Evolutionary conservation across 495 filamentous ascomycete genomes (phyloP), one percentile per base, ranked within the genome.

Genomic region (Penicillium angulare): DNA sequence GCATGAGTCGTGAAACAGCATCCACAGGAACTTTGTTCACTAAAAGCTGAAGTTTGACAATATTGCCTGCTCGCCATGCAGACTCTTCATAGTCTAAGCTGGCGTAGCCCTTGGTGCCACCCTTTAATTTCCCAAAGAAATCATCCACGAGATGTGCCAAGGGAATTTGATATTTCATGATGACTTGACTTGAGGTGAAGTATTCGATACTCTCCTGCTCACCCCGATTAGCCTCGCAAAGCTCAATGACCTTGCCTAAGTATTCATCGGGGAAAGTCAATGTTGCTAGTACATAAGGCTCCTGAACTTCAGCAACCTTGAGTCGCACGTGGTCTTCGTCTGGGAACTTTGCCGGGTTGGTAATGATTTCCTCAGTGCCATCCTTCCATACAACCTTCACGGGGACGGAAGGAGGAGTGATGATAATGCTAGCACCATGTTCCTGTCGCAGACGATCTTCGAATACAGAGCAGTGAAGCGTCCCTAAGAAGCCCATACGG

Each of bases 111-210:
- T 87, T 87, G 13, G 91, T 96, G 2, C 85, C 81, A 20, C 90
- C 88, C 67, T 98, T 98, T 44, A 98, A 74, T 69, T 95, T 96
- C 20, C 95, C 95, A 65, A 98, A 98, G 72, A 98, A 89, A 68
- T 98, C 92, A 57, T 97, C 92, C 1, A 97, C 93, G 7, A 98
- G 74, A 39, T 93, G 88, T 2, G 89, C 80, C 13, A 96, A 76
- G 0, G 93, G 93, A 7, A 98, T 70, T 29, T 88, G 84, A 68
- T 97, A 98, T 59, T 92, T 93, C 36, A 98, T 73, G 53, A 98
- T 97, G 48, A 97, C 93, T 67, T 98, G 93, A 3, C 85, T 90
- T n/a, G 88, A 75, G 5, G 89, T 91, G 73, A 96, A 98, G 75
- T 92, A 97, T 45, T 88, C 86, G 17, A 97, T 71, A 48, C 84